phyloP scores from a whole-genome alignment of 2,329 filamentous ascomycete genomes.

The Harringtonia lauricola region DNA sequence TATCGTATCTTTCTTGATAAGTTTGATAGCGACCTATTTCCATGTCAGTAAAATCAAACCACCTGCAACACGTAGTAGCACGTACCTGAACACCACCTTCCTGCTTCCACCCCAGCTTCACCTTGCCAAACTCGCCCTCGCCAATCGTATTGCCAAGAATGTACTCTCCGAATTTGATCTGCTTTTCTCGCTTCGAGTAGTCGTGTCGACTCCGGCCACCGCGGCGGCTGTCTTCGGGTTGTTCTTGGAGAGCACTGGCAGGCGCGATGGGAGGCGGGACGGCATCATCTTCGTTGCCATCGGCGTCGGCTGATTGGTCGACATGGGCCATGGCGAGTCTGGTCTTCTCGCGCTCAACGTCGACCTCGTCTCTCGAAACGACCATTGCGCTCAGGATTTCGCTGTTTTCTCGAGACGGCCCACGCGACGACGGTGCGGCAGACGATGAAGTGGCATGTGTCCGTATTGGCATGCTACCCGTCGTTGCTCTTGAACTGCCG shows the following conservation, averaged over 20 bases:
- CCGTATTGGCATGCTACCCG: conserved; percentile 33
- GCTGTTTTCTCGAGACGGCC: conserved; percentile 63
- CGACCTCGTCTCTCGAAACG: conserved; percentile 63
- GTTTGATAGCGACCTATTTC: conserved; percentile 84
- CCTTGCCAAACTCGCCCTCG: conserved; percentile 97
- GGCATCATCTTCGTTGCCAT: conserved; percentile 32
- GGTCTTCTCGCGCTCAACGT: conserved; percentile 60
- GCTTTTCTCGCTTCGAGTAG: conserved; percentile 53
- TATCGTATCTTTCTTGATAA: conserved; percentile 85
- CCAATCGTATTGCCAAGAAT: conserved; percentile 91
- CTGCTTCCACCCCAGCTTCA: conserved; percentile 96
- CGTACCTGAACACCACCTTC: conserved; percentile 74
- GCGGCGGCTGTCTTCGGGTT: conserved; percentile 33
- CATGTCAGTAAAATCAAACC: background rate
- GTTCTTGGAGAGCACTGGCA: conserved; percentile 13
- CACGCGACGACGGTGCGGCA: conserved; percentile 35
- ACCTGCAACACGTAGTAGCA: too few species aligned
- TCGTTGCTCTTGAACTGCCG: conserved; percentile 9
- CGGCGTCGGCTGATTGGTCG: conserved; percentile 22
- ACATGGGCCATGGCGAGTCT: conserved; percentile 51
- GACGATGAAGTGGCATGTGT: conserved; percentile 29
- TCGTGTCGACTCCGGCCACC: conserved; percentile 48
- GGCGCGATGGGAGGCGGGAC: conserved; percentile 32
- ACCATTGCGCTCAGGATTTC: conserved; percentile 69
- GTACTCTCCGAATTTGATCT: conserved; percentile 89